phyloP scores from a whole-genome alignment of 2,329 filamentous ascomycete genomes.

The Sporothrix globosa region DNA sequence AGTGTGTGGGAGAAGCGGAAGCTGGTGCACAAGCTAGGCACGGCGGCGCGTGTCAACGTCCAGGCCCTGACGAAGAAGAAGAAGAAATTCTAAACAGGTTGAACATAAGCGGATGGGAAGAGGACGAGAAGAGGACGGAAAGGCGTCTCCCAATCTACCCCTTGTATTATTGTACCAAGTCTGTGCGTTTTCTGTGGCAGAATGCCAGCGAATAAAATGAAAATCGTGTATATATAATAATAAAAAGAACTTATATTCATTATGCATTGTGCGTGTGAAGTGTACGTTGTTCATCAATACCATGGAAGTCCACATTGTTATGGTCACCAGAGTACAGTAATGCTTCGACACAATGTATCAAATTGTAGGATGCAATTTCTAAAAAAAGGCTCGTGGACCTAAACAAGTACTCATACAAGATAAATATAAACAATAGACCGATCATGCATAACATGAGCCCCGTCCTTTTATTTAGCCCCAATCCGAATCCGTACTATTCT shows the following conservation, averaged over 20 bases:
- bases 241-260: background rate
- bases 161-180: conserved; percentile 23
- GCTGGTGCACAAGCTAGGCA: conserved; percentile 77
- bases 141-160: background rate
- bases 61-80: conserved; percentile 15
- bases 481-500: no score
- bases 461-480: conserved; percentile 12
- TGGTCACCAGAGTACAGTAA: no score
- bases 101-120: no score
- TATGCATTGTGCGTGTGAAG: background rate
- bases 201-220: background rate
- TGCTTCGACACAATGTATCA: background rate
- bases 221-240: background rate
- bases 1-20: conserved; percentile 80
- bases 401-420: conserved; percentile 11
- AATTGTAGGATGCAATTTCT: conserved; percentile 9
- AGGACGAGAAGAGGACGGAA: no score
- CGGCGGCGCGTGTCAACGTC: conserved; percentile 73
- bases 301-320: no score
- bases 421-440: background rate
- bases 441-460: background rate
- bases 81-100: background rate
- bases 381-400: conserved; percentile 10
- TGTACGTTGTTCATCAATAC: background rate
- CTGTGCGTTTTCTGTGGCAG: background rate